Conservation (phyloP, 164 flowering plant species). For the Chloranthus sessilifolius region DNA sequence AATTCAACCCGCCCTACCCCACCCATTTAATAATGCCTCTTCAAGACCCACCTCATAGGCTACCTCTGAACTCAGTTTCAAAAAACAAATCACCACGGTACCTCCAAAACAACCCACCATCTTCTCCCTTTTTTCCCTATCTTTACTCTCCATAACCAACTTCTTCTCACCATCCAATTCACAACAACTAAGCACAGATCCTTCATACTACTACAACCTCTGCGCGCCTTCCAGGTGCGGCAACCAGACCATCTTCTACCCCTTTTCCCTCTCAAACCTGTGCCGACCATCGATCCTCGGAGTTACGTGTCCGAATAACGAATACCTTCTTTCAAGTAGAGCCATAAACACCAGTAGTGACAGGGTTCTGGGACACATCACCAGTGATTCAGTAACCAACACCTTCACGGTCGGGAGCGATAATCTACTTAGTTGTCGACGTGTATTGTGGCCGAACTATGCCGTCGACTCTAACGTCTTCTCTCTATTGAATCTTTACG, state of each 20-base stretch:
- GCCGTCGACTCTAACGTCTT: neutral
- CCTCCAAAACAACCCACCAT: no score
- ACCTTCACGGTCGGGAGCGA: conserved; percentile 1
- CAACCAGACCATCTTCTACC: neutral
- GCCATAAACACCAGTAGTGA: neutral
- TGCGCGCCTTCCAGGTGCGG: neutral
- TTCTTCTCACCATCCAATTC: no score
- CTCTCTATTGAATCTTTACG: neutral
- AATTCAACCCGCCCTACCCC: no score
- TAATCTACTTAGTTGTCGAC: conserved; percentile 4
- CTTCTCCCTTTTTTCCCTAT: no score
- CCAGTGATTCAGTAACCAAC: neutral
- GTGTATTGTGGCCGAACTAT: neutral
- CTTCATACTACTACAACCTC: conserved; percentile 6
- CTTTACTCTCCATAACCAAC: no score
- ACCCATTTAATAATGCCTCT: no score
- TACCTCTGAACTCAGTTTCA: no score
- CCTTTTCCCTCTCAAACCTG: neutral
- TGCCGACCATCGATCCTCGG: neutral
- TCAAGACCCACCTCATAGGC: no score
- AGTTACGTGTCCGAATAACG: conserved; percentile 6
- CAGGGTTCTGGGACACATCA: neutral
- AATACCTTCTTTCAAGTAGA: conserved; percentile 2
- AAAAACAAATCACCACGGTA: no score
- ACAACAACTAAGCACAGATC: conserved; percentile 5